These are phyloP conservation scores for Boletus pseudo-olivaceus DNA, from an alignment of 768 basidiomycete species.

Conservation along the genomic window DNA sequence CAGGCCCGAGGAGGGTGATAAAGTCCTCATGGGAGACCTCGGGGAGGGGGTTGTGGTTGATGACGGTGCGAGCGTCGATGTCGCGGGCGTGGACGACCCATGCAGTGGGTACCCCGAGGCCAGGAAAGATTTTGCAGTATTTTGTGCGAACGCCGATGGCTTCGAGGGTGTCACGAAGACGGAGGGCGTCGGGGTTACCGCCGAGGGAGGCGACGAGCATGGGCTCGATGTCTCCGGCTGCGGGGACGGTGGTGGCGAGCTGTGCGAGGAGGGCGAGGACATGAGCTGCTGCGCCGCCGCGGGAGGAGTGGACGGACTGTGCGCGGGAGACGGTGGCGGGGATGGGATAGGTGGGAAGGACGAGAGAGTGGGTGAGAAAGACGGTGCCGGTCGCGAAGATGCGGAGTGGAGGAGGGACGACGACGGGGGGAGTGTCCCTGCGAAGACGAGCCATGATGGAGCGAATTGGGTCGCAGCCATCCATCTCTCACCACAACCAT, in stretches of 20 bases:
- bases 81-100: conserved; percentile 80
- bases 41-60: conserved; percentile 85
- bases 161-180: conserved; percentile 63
- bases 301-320: conserved; percentile 60
- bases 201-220: conserved; percentile 73
- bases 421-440: conserved; percentile 19
- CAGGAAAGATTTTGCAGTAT: conserved; percentile 71
- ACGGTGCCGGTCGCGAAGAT: conserved; percentile 79
- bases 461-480: not conserved
- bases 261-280: conserved; percentile 71
- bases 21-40: conserved; percentile 88
- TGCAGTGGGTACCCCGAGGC: conserved; percentile 70
- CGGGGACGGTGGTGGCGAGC: conserved; percentile 39
- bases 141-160: conserved; percentile 63
- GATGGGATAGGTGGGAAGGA: conserved; percentile 55
- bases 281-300: conserved; percentile 73
- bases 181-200: conserved; percentile 64
- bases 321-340: conserved; percentile 62
- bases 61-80: conserved; percentile 59
- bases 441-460: conserved; percentile 28
- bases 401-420: conserved; percentile 40
- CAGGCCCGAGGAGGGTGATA: conserved; percentile 72
- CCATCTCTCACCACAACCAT: not conserved
- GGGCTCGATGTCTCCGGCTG: conserved; percentile 37
- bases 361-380: conserved; percentile 72